Percentiles rank a stretch among this genome's conserved stretches.
Evolutionary conservation across 768 basidiomycete species (phyloP).

Genomic region (Boletus rufocinnamomeus): DNA sequence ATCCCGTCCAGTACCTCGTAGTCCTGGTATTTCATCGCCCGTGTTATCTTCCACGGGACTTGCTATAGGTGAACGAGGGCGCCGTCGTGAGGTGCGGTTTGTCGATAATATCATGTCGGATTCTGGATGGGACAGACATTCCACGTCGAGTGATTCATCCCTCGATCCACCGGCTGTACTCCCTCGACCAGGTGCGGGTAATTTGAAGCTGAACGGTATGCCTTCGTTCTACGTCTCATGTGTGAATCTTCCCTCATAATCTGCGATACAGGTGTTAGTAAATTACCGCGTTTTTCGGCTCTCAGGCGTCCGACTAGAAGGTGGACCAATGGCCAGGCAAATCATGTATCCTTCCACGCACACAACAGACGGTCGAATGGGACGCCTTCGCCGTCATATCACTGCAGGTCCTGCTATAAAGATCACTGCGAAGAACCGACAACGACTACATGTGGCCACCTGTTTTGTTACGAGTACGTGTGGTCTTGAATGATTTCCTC

Average conservation of each 20-base stretch:
- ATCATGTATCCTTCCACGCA: background rate
- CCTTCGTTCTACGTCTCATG: background rate
- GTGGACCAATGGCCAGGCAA: constrained; percentile 17
- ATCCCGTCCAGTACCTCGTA: constrained; percentile 16
- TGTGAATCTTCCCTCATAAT: background rate
- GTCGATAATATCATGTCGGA: constrained; percentile 37
- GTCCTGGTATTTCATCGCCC: constrained; percentile 29
- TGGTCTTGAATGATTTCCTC: background rate
- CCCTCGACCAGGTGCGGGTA: constrained; percentile 14
- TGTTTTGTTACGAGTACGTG: constrained; percentile 54
- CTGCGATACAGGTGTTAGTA: constrained; percentile 27
- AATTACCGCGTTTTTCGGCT: constrained; percentile 34
- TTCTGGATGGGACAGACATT: constrained; percentile 32
- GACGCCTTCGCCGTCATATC: constrained; percentile 28
- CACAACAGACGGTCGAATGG: constrained; percentile 15
- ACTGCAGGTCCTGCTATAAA: constrained; percentile 52
- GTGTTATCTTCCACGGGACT: constrained; percentile 36
- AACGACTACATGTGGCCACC: constrained; percentile 63
- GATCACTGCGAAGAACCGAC: constrained; percentile 56
- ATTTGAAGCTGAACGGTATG: constrained; percentile 26
- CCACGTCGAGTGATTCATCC: constrained; percentile 33
- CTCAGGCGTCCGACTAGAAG: constrained; percentile 26
- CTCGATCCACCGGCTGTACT: constrained; percentile 26
- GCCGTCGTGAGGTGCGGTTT: constrained; percentile 36
- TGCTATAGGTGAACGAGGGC: constrained; percentile 28